Evolutionary conservation across 2,329 filamentous ascomycete genomes (phyloP).

Genomic region (Lachnellula arida): DNA sequence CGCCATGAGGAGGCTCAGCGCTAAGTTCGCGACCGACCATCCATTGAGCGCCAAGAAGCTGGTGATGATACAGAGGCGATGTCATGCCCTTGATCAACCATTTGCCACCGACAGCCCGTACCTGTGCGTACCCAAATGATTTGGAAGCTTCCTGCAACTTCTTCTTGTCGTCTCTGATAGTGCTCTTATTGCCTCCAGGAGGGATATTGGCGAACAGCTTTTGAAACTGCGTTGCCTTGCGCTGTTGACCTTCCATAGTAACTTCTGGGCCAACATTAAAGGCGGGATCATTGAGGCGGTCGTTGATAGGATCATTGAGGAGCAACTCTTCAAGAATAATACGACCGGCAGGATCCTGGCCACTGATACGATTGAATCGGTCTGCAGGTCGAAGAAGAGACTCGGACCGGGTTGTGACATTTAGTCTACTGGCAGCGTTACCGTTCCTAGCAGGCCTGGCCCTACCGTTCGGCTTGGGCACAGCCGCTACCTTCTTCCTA

Average conservation of each 20-base stretch:
- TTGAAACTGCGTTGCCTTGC: slow-evolving; percentile 25
- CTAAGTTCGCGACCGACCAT: slow-evolving; percentile 49
- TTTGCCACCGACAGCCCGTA: slow-evolving; percentile 30
- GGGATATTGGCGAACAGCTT: slow-evolving; percentile 26
- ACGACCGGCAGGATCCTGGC: slow-evolving; percentile 16
- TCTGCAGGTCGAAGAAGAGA: slow-evolving; percentile 1
- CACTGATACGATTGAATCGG: neutral
- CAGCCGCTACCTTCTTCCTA: neutral
- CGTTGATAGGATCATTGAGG: slow-evolving; percentile 18
- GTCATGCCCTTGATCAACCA: slow-evolving; percentile 47
- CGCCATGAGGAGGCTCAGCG: slow-evolving; percentile 40
- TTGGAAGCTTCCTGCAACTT: slow-evolving; percentile 36
- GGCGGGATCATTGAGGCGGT: slow-evolving; percentile 20
- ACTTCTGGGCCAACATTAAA: slow-evolving; percentile 17
- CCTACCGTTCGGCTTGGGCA: slow-evolving; percentile 2
- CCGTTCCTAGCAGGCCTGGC: slow-evolving; percentile 9
- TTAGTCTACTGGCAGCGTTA: slow-evolving; percentile 7
- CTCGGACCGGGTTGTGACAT: neutral
- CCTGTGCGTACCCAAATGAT: slow-evolving; percentile 37
- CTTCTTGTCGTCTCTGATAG: slow-evolving; percentile 32
- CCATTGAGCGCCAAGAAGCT: slow-evolving; percentile 48
- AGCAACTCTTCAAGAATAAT: slow-evolving; percentile 21
- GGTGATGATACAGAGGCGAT: slow-evolving; percentile 42
- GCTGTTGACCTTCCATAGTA: slow-evolving; percentile 11
- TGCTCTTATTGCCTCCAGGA: slow-evolving; percentile 8